Base-by-base conservation (phyloP, 1,284 basidiomycete species). In the Hypsizygus ulmarius region DNA sequence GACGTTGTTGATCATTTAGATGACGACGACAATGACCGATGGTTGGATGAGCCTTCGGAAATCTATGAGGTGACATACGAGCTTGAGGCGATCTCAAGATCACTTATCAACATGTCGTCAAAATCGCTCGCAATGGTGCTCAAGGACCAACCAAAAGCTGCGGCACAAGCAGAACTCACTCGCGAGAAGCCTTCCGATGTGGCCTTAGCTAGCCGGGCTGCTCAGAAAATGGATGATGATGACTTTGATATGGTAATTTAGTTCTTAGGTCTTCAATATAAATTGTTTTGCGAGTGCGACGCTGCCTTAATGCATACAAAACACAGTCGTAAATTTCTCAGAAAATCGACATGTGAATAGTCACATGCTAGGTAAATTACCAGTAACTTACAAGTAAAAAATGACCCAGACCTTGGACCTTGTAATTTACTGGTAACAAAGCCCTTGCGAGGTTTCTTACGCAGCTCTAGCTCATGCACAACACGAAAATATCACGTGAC, bases 401-500 rank as follows among this genome's bases (percentile, higher is more conserved):
- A 35, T 19, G 5, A 19, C 12, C 27, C 34, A 34, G 3, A 28
- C 9, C 10, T 34, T 29, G 35, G 9, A 16, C 9, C 14, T 27
- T n/a, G 43, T 45, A 37, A 45, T 3, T 37, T 37, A 45, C 43
- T 18, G 14, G 35, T 16, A 14, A 36, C 21, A n/a, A 28, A 14
- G 5, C 35, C 16, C 15, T 5, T 25, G 7, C 5, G 35, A 28
- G 34, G 25, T 45, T 45, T 45, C 38, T 45, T 37, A 12, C 36
- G 16, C 43, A 38, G 38, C 43, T 2, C 43, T 44, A 44, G 12
- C n/a, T n/a, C n/a, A n/a, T n/a, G n/a, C n/a, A n/a, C n/a, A n/a
- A n/a, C n/a, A n/a, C n/a, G n/a, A n/a, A n/a, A n/a, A n/a, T n/a
- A n/a, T n/a, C n/a, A n/a, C n/a, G n/a, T n/a, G n/a, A n/a, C n/a